Evolutionary conservation across 495 filamentous ascomycete species (phyloP), one percentile per base, ranked within the genome.

Genomic region (Apiosordaria backusii): DNA sequence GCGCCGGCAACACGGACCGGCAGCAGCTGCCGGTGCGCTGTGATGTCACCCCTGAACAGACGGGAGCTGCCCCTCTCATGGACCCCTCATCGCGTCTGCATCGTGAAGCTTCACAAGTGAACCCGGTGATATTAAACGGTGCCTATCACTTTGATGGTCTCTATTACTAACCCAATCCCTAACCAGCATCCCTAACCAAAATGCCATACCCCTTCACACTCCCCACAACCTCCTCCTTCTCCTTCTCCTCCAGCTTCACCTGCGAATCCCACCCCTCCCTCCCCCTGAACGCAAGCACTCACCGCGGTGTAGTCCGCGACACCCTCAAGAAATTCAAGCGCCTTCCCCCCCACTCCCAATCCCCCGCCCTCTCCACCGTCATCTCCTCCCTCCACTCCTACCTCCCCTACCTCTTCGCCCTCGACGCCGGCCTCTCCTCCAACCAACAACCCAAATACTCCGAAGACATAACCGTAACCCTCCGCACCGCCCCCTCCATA

Each of bases 131-230:
- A 10, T 35, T 35, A n/a, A n/a, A n/a, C n/a, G n/a, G n/a, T n/a
- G n/a, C n/a, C n/a, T n/a, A n/a, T n/a, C n/a, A n/a, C n/a, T n/a
- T 29, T 29, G 4, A 29, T 29, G 27, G 27, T 7, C 7, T 29
- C 27, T 29, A 29, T 29, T 7, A 29, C 27, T 29, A 29, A 4
- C 27, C n/a, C n/a, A n/a, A 29, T 29, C 3, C 27, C 27, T 29
- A 4, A 29, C 6, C 35, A 6, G 3, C 35, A 13, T 45, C 35
- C 16, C 35, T 45, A 55, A 4, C 52, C 52, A 85, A 65, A 35
- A 97, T 97, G 93, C 92, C 94, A 54, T 97, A 89, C 75, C 87
- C 89, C 21, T 96, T 93, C 71, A 80, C 83, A 35, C 85, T 97
- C 50, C 91, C 93, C 3, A 97, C 92, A 22, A 96, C 93, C 23